These are phyloP conservation scores for Torrubiellomyces zombiae DNA, from an alignment of 2,329 filamentous ascomycete species.

Conservation along the genomic window DNA sequence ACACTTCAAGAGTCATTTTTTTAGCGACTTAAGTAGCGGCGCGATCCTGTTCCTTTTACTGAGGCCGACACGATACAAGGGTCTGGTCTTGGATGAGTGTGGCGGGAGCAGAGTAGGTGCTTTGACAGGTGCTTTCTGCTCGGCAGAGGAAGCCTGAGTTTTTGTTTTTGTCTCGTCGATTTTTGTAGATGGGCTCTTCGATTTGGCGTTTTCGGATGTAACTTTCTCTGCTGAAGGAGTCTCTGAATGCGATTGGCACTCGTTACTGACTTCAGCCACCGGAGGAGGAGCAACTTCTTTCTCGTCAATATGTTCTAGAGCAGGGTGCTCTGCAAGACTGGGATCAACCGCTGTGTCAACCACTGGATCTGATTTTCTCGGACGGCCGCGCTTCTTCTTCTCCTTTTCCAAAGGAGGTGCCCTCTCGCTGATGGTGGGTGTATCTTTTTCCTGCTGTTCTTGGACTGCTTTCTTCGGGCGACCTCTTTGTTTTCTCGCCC, in stretches of 20 bases:
- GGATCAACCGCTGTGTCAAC: neutral
- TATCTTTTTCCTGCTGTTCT: conserved; percentile 5
- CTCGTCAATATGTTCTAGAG: neutral
- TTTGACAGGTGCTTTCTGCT: conserved; percentile 4
- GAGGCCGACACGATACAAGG: conserved; percentile 31
- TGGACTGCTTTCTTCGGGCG: conserved; percentile 14
- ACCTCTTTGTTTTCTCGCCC: conserved; percentile 15
- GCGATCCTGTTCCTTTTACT: conserved; percentile 33
- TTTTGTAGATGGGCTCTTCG: conserved; percentile 4
- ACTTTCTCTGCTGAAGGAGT: conserved; percentile 1
- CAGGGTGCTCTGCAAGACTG: neutral
- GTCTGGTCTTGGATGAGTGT: conserved; percentile 17
- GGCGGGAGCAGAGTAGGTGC: conserved; percentile 5
- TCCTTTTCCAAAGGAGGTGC: neutral
- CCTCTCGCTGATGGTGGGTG: conserved; percentile 4
- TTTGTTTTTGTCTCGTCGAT: neutral
- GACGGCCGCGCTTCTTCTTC: conserved; percentile 25
- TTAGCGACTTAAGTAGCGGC: conserved; percentile 31
- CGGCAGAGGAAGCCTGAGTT: neutral
- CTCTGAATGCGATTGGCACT: neutral
- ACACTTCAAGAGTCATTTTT: too few species aligned
- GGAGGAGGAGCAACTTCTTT: neutral
- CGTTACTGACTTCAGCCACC: neutral
- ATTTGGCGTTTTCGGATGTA: neutral
- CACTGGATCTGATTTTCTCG: conserved; percentile 16